Evolutionary conservation across 192 early-diverging fungal species (phyloP).

Genomic region (Linderina pennispora): DNA sequence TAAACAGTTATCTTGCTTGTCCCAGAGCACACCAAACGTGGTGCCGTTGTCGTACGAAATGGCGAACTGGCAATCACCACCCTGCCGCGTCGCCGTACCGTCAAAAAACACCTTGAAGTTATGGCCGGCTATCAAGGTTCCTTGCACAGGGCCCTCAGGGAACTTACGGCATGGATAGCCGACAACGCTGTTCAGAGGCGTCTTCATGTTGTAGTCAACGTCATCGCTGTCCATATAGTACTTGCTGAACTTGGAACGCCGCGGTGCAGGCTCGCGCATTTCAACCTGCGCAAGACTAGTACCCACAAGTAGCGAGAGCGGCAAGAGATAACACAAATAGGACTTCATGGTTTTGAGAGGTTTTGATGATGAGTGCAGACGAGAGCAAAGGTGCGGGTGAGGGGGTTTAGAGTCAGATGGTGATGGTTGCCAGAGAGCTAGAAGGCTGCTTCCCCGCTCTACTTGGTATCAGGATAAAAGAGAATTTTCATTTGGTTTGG

Average conservation of each 20-base stretch:
- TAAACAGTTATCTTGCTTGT: constrained; percentile 43
- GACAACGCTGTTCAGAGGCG: constrained; percentile 26
- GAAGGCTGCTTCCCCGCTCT: too few relatives aligned
- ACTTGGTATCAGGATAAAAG: too few relatives aligned
- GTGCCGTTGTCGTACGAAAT: constrained; percentile 47
- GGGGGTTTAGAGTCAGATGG: too few relatives aligned
- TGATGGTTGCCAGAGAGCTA: too few relatives aligned
- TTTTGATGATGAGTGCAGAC: not conserved
- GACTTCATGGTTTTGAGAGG: too few relatives aligned
- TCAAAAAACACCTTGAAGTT: constrained; percentile 45
- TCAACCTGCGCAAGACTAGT: constrained; percentile 30
- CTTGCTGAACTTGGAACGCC: constrained; percentile 40
- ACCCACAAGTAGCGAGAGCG: not conserved
- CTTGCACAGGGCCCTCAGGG: constrained; percentile 14
- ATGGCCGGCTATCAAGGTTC: constrained; percentile 44
- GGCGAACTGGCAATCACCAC: constrained; percentile 44
- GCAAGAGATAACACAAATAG: not conserved
- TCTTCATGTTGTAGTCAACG: constrained; percentile 45
- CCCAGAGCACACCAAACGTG: constrained; percentile 53
- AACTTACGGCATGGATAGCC: constrained; percentile 33
- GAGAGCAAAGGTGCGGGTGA: not conserved
- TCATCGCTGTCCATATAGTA: constrained; percentile 30
- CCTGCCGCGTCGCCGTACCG: constrained; percentile 29
- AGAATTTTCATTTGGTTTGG: too few relatives aligned
- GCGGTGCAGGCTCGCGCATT: constrained; percentile 38